Evolutionary conservation across 1,284 basidiomycete genomes (phyloP), one percentile per base, ranked within the genome.

Genomic region (Irpex sp.): DNA sequence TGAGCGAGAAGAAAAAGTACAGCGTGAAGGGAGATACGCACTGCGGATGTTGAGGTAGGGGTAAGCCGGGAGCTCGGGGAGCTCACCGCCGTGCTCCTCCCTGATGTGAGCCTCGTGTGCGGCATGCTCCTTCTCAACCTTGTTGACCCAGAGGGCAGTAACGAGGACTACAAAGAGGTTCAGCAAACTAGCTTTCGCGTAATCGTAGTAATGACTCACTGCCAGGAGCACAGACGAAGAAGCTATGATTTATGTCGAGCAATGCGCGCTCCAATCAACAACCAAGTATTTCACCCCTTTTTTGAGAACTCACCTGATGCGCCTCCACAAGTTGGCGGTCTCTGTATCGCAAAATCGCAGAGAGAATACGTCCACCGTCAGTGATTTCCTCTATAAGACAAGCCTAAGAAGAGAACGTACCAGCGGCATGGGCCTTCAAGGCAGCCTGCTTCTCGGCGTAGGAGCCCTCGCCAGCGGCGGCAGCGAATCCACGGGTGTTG

Each of bases 311-410:
- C 67, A 92, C 91, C 91, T 92, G 74, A 94, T 91, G 80, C 88
- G 93, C 72, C 92, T 86, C 92, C 92, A 94, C 66, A 94, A 83
- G 59, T 90, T 82, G 52, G 88, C 81, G 40, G 91, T 89, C 67
- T 87, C 91, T 93, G 40, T 44, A 44, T 44, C 40, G 40, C 40
- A 71, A 38, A 34, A 60, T 9, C 5, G 8, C 15, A 9, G 8
- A 31, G 3, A 31, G 26, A 51, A 56, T 38, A 64, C 34, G 34
- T 15, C 40, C 59, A 52, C 15, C 65, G 47, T 60, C 47, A 56
- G 64, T 54, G 66, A 57, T 59, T 44, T 60, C 57, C 59, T 58
- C 52, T 31, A 8, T 37, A 38, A 36, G 7, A 11, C 55, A 2
- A 13, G 2, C n/a, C 31, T 11, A 34, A 66, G 55, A 58, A 60